These are phyloP conservation scores for Circinella minor DNA, from an alignment of 371 early-diverging fungal species.

Conservation along the genomic window DNA sequence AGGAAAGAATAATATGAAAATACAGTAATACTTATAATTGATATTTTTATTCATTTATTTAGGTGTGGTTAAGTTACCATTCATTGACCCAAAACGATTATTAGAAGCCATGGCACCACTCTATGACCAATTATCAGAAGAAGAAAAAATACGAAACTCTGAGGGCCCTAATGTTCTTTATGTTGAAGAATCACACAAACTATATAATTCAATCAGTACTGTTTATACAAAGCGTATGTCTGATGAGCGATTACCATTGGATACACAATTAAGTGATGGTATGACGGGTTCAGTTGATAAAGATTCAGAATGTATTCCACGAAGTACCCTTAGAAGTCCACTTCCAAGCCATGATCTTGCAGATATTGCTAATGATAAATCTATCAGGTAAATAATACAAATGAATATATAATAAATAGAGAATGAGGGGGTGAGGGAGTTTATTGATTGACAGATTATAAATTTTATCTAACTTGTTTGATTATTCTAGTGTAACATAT, in stretches of 20 bases:
- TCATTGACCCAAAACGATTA: conserved; percentile 87
- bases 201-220: conserved; percentile 71
- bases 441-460: not conserved
- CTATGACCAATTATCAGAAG: conserved; percentile 73
- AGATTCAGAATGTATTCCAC: conserved; percentile 75
- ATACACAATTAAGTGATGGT: conserved; percentile 60
- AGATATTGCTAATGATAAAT: conserved; percentile 65
- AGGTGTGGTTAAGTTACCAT: conserved; percentile 93
- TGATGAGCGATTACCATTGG: conserved; percentile 52
- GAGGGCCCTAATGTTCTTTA: conserved; percentile 75
- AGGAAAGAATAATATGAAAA: not conserved
- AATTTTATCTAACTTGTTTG: not conserved
- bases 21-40: conserved; percentile 1
- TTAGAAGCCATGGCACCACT: conserved; percentile 76
- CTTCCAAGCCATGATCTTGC: conserved; percentile 58
- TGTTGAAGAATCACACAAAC: conserved; percentile 67
- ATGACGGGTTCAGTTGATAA: conserved; percentile 68
- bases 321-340: conserved; percentile 74
- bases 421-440: no score
- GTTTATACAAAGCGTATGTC: conserved; percentile 63
- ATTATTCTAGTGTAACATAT: conserved; percentile 53
- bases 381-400: conserved; percentile 43
- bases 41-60: not conserved
- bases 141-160: conserved; percentile 79
- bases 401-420: no score